Evolutionary conservation across 2,329 filamentous ascomycete genomes (phyloP).

Genomic region (Aureobasidium sp.): DNA sequence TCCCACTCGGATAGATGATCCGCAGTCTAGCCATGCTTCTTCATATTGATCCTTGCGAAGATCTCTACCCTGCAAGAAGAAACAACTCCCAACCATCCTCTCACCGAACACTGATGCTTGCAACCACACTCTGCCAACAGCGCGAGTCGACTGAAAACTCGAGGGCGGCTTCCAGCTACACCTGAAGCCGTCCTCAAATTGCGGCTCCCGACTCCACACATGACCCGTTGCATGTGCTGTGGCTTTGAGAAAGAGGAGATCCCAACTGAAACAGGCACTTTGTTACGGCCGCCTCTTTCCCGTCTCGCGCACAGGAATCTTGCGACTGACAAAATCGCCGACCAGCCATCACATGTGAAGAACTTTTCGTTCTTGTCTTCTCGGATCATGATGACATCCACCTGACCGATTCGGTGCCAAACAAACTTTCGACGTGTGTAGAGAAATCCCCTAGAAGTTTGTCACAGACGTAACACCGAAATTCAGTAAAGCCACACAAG

Average conservation of each 20-base stretch:
- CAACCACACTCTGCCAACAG: neutral
- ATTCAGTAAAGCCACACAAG: neutral
- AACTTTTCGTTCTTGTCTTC: neutral
- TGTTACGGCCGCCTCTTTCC: neutral
- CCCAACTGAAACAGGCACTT: neutral
- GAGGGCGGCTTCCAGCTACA: neutral
- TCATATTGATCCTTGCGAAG: neutral
- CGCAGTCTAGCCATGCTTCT: neutral
- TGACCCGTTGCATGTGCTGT: neutral
- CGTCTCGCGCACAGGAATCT: neutral
- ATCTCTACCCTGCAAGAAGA: neutral
- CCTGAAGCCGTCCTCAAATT: neutral
- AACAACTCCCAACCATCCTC: neutral
- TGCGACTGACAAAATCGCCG: neutral
- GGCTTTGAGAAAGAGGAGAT: neutral
- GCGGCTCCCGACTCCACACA: slow-evolving; percentile 4
- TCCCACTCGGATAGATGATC: neutral
- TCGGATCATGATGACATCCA: neutral
- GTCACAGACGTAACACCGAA: neutral
- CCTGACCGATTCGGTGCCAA: neutral
- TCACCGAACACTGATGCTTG: neutral
- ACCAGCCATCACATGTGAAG: neutral
- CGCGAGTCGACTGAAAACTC: neutral
- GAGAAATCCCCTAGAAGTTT: neutral
- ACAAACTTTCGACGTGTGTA: neutral